These are phyloP conservation scores for Cladophialophora exuberans DNA, from an alignment of 2,329 filamentous ascomycete species.

Conservation along the genomic window DNA sequence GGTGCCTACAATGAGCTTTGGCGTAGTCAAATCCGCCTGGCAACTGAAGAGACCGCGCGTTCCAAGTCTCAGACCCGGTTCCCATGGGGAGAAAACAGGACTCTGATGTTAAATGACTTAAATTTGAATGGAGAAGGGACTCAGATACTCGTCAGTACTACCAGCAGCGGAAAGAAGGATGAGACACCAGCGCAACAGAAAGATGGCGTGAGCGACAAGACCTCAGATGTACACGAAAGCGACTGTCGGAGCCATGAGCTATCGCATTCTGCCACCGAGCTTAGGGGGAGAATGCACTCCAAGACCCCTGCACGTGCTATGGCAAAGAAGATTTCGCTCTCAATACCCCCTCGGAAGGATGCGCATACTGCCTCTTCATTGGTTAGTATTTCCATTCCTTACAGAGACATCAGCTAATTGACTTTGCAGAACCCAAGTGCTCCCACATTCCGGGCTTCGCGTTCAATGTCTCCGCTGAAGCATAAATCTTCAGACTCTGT, in stretches of 20 bases:
- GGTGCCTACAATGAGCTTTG: constrained; percentile 68
- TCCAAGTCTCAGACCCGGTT: constrained; percentile 1
- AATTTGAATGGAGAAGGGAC: constrained; percentile 4
- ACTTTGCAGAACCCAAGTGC: background rate
- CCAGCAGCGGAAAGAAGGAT: background rate
- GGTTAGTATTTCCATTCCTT: too few species aligned
- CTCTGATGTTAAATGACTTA: constrained; percentile 12
- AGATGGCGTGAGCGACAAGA: background rate
- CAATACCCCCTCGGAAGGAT: too few species aligned
- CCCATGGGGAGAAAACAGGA: background rate
- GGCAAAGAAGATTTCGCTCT: constrained; percentile 1
- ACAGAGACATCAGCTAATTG: background rate
- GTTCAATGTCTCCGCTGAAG: constrained; percentile 8
- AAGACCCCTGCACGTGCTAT: background rate
- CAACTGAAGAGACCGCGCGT: constrained; percentile 9
- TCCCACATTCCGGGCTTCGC: background rate
- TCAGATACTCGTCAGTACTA: background rate
- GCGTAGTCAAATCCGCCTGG: constrained; percentile 56
- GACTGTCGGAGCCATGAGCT: constrained; percentile 7
- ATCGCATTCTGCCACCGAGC: constrained; percentile 3
- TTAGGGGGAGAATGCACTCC: constrained; percentile 5
- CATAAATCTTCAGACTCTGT: background rate
- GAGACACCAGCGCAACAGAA: background rate
- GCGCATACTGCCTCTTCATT: too few species aligned
- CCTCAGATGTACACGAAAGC: background rate